Conservation (phyloP, 2,329 filamentous ascomycete species). For the Cladophialophora chaetospira region DNA sequence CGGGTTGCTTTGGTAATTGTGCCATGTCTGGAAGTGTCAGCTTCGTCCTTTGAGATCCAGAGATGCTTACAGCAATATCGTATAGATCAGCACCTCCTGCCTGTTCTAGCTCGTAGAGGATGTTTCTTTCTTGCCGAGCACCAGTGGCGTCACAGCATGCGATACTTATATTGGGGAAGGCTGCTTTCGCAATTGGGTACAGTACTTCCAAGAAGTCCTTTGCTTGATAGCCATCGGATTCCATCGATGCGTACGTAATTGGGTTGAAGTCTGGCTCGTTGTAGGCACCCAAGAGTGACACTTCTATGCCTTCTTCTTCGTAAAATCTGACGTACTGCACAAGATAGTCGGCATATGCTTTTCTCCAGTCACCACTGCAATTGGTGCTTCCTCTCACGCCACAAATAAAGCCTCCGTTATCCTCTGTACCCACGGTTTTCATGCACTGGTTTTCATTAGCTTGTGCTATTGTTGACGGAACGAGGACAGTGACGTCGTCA, state of each 20-base stretch:
- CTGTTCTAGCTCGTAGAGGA: constrained; percentile 42
- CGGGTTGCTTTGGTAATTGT: constrained; percentile 22
- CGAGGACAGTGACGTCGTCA: too few species aligned
- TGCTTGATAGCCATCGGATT: constrained; percentile 49
- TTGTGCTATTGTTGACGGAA: too few species aligned
- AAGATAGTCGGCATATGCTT: constrained; percentile 54
- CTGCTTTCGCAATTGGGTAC: constrained; percentile 41
- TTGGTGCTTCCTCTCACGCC: constrained; percentile 47
- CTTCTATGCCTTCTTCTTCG: constrained; percentile 41
- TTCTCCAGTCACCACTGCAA: constrained; percentile 49
- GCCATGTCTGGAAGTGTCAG: constrained; percentile 44
- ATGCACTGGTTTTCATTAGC: too few species aligned
- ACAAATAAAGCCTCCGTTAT: constrained; percentile 50
- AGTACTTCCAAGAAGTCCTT: constrained; percentile 57
- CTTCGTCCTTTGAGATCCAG: constrained; percentile 43
- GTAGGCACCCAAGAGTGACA: constrained; percentile 48
- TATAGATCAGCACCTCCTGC: constrained; percentile 44
- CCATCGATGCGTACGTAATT: constrained; percentile 51
- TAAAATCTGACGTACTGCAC: constrained; percentile 52
- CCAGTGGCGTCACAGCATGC: constrained; percentile 51
- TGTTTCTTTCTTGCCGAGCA: constrained; percentile 44
- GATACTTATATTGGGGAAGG: constrained; percentile 43
- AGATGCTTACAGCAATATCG: constrained; percentile 47
- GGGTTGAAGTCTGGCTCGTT: constrained; percentile 48
- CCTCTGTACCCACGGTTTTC: constrained; percentile 52